Conservation (phyloP, 2,329 filamentous ascomycete species). For the Seiridium cupressi region DNA sequence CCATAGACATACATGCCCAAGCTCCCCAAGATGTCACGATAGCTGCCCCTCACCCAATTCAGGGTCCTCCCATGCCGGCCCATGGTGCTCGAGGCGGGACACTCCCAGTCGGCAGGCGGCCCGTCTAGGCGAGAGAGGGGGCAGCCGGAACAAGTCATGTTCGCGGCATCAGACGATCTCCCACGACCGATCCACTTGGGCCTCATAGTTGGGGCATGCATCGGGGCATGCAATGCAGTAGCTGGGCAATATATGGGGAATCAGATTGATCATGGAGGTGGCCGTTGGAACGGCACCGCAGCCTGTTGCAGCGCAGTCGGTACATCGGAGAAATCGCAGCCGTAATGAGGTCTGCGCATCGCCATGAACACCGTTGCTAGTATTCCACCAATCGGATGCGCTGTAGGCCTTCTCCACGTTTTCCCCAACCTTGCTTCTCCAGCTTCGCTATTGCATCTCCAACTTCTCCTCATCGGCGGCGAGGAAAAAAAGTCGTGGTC, state of each 20-base stretch:
- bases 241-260: conserved; percentile 1
- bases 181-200: background rate
- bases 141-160: background rate
- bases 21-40: background rate
- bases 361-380: background rate
- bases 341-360: conserved; percentile 5
- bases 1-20: background rate
- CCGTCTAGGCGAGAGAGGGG: conserved; percentile 6
- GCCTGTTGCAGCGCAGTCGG: background rate
- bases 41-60: background rate
- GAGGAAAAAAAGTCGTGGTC: background rate
- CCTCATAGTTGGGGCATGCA: background rate
- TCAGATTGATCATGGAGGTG: background rate
- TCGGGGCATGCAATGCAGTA: background rate
- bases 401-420: conserved; percentile 8
- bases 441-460: conserved; percentile 4
- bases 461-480: conserved; percentile 7
- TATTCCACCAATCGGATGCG: conserved; percentile 28
- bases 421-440: conserved; percentile 8
- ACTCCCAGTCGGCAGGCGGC: background rate
- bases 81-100: background rate
- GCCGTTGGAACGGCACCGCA: background rate
- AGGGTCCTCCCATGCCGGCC: background rate
- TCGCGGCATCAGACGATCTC: background rate
- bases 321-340: conserved; percentile 6